Conservation (phyloP, 768 basidiomycete genomes). For the Boletellus ananas region DNA sequence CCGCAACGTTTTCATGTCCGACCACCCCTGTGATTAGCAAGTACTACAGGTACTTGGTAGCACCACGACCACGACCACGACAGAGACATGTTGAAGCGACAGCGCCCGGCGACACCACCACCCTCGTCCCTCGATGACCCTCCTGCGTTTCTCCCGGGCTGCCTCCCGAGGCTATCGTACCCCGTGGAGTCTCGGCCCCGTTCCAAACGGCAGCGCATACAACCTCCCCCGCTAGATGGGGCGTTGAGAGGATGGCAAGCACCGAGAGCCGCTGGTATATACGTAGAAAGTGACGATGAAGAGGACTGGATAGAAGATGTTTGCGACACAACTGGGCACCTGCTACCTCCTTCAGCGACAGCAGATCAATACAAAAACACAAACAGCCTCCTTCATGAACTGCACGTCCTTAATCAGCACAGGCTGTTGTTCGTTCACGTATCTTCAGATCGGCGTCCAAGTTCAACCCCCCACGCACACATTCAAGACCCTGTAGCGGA, state of each 20-base stretch:
- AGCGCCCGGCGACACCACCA: conserved; percentile 43
- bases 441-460: conserved; percentile 8
- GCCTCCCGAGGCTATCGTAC: conserved; percentile 10
- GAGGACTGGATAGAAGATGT: conserved; percentile 34
- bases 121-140: conserved; percentile 30
- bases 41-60: neutral
- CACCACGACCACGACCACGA: conserved; percentile 5
- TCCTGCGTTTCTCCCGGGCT: conserved; percentile 19
- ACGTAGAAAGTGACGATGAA: conserved; percentile 27
- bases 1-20: conserved; percentile 12
- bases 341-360: conserved; percentile 2
- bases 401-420: conserved; percentile 67
- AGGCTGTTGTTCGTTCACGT: conserved; percentile 42
- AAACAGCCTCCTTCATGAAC: conserved; percentile 65
- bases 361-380: conserved; percentile 50
- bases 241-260: conserved; percentile 43
- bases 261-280: conserved; percentile 5
- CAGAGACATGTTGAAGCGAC: conserved; percentile 51
- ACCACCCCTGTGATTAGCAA: conserved; percentile 15
- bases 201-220: conserved; percentile 53
- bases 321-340: conserved; percentile 31
- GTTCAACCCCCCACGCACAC: neutral
- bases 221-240: conserved; percentile 54
- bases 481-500: neutral
- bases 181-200: conserved; percentile 21